Evolutionary conservation across 768 basidiomycete genomes (phyloP), one percentile per base, ranked within the genome.

Genomic region (Leccinum disarticulatum): DNA sequence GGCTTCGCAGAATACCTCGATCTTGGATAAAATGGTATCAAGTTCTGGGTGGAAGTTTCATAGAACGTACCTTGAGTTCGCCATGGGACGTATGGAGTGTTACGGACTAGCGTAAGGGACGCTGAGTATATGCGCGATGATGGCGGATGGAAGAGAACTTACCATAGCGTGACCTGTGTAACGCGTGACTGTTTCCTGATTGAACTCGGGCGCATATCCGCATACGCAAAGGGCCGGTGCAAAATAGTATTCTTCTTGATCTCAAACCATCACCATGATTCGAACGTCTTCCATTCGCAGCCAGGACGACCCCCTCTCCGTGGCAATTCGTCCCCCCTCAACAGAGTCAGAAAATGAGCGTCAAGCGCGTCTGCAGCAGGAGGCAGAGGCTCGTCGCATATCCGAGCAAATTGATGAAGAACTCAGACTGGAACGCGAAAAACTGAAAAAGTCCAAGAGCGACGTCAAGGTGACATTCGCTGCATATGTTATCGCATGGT

Each of bases 1-100:
- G 6, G 96, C 88, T 76, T 99, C 97, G 73, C 97, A 98, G 77
- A 98, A 98, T 13, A 99, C 72, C 76, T 99, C 97, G 61, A 98
- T 86, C 95, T 98, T 71, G 52, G 6, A 58, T 41, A 36, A 49
- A 17, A 55, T 52, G 38, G 49, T 56, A 46, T 49, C 35, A 48
- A 46, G 10, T 33, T 52, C 50, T 22, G 14, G 11, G 33, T 13
- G 8, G 17, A 56, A 1, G 13, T 9, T 27, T n/a, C 9, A n/a
- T 36, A 43, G 31, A 60, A 56, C 75, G 52, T 67, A 92, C 94
- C 85, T 98, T 98, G 75, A 98, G 80, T 61, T 98, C 96, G 17
- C 95, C 95, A 68, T 88, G 88, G n/a, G 88, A 84, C 0, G 95
- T 98, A 73, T 98, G 90, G 54, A 98, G 80, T 7, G 95, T 98